phyloP scores from a whole-genome alignment of 2,329 filamentous ascomycete species.

The Phialocephala sp. region DNA sequence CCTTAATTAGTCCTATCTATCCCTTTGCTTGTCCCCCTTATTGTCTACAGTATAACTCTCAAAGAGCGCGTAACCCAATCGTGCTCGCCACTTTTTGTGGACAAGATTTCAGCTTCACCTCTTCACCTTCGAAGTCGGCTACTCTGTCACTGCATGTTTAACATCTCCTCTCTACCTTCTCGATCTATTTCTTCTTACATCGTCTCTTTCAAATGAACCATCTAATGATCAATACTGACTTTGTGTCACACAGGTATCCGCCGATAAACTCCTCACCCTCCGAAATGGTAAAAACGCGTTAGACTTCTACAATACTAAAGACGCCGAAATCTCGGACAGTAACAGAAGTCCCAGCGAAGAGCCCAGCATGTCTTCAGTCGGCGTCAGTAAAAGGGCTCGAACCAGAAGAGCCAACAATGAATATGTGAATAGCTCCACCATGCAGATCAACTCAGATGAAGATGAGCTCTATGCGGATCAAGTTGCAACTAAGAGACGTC shows the following conservation, averaged over 20 bases:
- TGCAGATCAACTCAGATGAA: conserved; percentile 31
- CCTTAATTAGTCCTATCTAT: too few relatives aligned
- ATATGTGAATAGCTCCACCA: conserved; percentile 31
- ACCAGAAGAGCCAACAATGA: conserved; percentile 23
- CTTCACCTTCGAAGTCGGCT: not conserved
- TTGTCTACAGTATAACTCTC: not conserved
- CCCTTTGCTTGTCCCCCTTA: not conserved
- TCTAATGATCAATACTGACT: not conserved
- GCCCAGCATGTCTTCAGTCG: conserved; percentile 24
- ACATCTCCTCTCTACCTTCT: not conserved
- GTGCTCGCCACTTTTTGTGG: not conserved
- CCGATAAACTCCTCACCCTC: conserved; percentile 50
- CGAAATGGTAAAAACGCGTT: conserved; percentile 54
- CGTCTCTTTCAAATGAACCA: not conserved
- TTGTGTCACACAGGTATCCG: conserved; percentile 47
- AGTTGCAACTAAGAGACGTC: conserved; percentile 33
- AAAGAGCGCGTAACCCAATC: not conserved
- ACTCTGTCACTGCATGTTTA: not conserved
- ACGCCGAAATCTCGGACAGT: conserved; percentile 27
- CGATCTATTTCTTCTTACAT: not conserved
- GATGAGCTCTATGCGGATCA: conserved; percentile 29
- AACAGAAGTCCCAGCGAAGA: conserved; percentile 25
- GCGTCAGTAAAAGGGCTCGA: conserved; percentile 34
- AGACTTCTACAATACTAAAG: conserved; percentile 45
- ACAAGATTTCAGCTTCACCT: not conserved